Base-by-base conservation (phyloP, 148 eudicot genomes). In the Diospyros kaki region DNA sequence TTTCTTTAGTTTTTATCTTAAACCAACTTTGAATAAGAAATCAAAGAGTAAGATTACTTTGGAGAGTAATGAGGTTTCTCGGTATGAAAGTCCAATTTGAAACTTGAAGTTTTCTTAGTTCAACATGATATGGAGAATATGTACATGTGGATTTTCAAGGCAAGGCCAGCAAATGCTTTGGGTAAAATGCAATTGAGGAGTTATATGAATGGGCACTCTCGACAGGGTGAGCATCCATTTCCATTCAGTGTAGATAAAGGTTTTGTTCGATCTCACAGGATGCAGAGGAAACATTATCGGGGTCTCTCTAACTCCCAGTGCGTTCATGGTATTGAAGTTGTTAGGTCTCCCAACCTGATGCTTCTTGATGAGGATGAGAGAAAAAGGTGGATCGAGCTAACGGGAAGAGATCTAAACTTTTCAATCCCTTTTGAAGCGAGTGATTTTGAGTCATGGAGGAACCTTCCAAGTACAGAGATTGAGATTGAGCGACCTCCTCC, bases 1-100 rank as follows among this genome's bases (percentile, higher is more conserved):
- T 71, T 91, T 91, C 86, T 91, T 91, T 61, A 88, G 77, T 77
- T 91, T 81, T 72, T 90, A 91, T 75, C 88, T 91, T 53, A 91
- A 84, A 68, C 93, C 96, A 1, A 91, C 80, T 60, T 75, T 89
- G 75, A 87, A 81, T 72, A 93, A 89, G 78, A 79, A 82, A 64
- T 83, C 93, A 0, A 91, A 89, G 82, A 69, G 74, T 72, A 91
- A 87, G 80, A 61, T 83, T 17, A 61, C 77, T 8, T 46, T 89
- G 81, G 91, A 89, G 73, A 69, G 72, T 42, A 90, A 84, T 73
- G 92, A 88, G 63, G 82, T 82, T 77, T 46, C 81, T 58, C 91
- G 90, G 50, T 87, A 77, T 61, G 92, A 89, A 91, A 86, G 73
- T 78, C 89, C 13, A 93, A 91, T 73, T 70, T 91, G 81, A 85